Evolutionary conservation across 495 filamentous ascomycete species (phyloP).

Genomic region (Podospora fimiseda): DNA sequence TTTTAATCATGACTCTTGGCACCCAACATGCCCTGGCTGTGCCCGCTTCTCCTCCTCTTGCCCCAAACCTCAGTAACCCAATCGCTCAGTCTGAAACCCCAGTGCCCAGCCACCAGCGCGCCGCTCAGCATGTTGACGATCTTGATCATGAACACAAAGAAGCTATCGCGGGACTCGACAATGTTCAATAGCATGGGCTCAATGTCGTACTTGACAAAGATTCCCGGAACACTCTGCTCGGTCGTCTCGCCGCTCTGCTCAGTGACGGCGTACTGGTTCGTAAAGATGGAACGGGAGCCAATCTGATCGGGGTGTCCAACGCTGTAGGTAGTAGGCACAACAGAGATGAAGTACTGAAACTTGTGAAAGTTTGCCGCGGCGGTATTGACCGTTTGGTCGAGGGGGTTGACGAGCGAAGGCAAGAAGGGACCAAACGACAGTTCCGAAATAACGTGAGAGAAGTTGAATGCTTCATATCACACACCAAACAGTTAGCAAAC

Average conservation of each 20-base stretch:
- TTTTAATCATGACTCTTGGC: slow-evolving; percentile 6
- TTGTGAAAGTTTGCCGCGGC: slow-evolving; percentile 78
- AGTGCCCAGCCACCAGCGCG: slow-evolving; percentile 55
- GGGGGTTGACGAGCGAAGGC: slow-evolving; percentile 86
- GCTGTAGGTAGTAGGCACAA: slow-evolving; percentile 94
- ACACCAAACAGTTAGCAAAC: neutral
- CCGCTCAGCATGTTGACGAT: slow-evolving; percentile 58
- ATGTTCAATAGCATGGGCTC: slow-evolving; percentile 88
- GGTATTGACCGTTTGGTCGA: slow-evolving; percentile 79
- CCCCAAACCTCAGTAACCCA: slow-evolving; percentile 46
- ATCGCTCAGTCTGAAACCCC: slow-evolving; percentile 51
- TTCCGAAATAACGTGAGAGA: slow-evolving; percentile 94
- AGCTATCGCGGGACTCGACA: slow-evolving; percentile 68
- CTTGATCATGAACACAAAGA: slow-evolving; percentile 69
- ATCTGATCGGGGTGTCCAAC: slow-evolving; percentile 36
- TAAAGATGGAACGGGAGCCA: slow-evolving; percentile 57
- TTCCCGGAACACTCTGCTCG: slow-evolving; percentile 73
- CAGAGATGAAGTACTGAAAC: slow-evolving; percentile 96
- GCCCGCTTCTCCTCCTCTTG: slow-evolving; percentile 37
- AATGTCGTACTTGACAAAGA: slow-evolving; percentile 99
- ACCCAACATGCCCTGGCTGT: slow-evolving; percentile 55
- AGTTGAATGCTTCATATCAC: slow-evolving; percentile 74
- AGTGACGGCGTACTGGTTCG: slow-evolving; percentile 97
- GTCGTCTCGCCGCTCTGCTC: slow-evolving; percentile 64
- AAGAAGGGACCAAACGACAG: slow-evolving; percentile 96